A percentile compares a stretch with the other conserved stretches of the same genome.
These are phyloP conservation scores for Ogataea dorogensis DNA, from an alignment of 805 yeast genomes.

Conservation along the genomic window DNA sequence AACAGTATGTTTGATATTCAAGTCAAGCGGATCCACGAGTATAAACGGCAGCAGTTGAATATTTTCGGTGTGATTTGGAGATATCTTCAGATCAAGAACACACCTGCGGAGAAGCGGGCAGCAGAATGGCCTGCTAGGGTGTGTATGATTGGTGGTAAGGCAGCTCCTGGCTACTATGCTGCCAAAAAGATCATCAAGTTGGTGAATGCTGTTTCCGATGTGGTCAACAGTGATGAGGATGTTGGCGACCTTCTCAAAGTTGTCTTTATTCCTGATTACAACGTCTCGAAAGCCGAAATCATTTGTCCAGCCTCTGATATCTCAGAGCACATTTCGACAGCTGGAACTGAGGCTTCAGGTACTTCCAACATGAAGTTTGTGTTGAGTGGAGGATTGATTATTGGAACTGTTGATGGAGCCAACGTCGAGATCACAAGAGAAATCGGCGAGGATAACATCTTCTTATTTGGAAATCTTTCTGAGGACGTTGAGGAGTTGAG, in stretches of 20 bases:
- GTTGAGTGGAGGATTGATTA: conserved; percentile 87
- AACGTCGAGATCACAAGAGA: conserved; percentile 93
- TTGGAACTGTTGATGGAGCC: conserved; percentile 97
- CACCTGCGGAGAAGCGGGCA: conserved; percentile 60
- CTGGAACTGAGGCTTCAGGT: conserved; percentile 96
- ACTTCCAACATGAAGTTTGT: conserved; percentile 96
- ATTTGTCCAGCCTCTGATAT: conserved; percentile 88
- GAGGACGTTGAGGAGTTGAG: conserved; percentile 88
- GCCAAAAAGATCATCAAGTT: conserved; percentile 88
- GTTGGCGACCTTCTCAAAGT: conserved; percentile 78
- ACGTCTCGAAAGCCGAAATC: conserved; percentile 90
- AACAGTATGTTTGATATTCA: conserved; percentile 83
- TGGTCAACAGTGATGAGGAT: conserved; percentile 74
- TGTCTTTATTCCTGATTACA: conserved; percentile 87
- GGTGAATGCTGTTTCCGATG: conserved; percentile 76
- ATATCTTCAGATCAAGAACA: conserved; percentile 70
- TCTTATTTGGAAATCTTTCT: conserved; percentile 85
- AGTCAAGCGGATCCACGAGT: conserved; percentile 93
- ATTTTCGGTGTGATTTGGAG: conserved; percentile 86
- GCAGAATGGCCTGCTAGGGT: conserved; percentile 69
- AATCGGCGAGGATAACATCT: conserved; percentile 89
- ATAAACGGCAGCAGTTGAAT: conserved; percentile 92
- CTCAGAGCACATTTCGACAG: conserved; percentile 92
- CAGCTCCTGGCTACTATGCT: conserved; percentile 97
- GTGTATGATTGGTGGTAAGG: conserved; percentile 86